Conservation (phyloP, 768 basidiomycete genomes). For the Calocera viscosa region DNA sequence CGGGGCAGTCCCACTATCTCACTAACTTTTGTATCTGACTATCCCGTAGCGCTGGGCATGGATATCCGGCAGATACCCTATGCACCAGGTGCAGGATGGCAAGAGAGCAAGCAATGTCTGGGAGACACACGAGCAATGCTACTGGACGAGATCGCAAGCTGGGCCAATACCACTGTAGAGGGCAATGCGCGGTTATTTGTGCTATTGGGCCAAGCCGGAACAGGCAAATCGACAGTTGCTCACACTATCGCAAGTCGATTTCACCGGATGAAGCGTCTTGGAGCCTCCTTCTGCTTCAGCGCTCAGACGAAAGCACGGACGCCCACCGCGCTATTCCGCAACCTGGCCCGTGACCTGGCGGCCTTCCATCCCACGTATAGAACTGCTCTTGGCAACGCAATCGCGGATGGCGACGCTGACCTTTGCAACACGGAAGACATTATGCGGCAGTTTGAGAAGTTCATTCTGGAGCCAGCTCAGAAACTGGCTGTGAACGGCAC, state of each 20-base stretch:
- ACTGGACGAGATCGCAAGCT: too few species aligned
- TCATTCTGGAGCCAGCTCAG: background rate
- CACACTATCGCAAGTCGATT: conserved; percentile 10
- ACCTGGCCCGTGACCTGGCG: conserved; percentile 13
- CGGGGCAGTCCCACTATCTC: too few species aligned
- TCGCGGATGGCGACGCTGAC: background rate
- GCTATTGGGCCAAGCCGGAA: conserved; percentile 13
- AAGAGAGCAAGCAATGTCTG: too few species aligned
- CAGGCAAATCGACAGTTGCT: conserved; percentile 18
- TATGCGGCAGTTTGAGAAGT: background rate
- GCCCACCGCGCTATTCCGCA: conserved; percentile 11
- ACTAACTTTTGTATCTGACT: too few species aligned
- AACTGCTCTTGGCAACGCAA: background rate
- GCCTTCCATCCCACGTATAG: background rate
- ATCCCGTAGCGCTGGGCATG: too few species aligned
- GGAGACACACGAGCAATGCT: too few species aligned
- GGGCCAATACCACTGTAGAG: too few species aligned
- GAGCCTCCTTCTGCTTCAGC: conserved; percentile 15
- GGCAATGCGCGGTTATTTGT: conserved; percentile 1
- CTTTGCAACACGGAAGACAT: background rate
- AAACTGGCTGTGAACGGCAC: background rate
- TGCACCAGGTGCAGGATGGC: too few species aligned
- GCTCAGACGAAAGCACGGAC: background rate
- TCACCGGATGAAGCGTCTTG: conserved; percentile 7
- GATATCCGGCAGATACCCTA: too few species aligned